Evolutionary conservation across 176 grass and related monocot genomes (phyloP).

Genomic region (Zoysia japonica): DNA sequence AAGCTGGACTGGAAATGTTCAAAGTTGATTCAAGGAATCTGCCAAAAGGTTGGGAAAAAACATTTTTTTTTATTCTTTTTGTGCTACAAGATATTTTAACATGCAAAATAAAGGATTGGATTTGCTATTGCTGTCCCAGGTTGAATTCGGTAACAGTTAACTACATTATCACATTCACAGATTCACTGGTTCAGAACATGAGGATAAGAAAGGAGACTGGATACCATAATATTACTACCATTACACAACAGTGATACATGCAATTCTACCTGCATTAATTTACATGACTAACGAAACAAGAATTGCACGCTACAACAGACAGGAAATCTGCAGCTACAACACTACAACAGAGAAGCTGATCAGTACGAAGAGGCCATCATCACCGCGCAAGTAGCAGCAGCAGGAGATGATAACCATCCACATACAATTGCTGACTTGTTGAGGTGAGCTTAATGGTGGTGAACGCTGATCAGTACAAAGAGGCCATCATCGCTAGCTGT

Average conservation of each 20-base stretch:
- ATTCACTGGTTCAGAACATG: neutral
- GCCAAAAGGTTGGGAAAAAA: neutral
- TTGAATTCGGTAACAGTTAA: neutral
- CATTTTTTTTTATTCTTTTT: neutral
- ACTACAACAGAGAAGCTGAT: neutral
- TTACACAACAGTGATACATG: neutral
- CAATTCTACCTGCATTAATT: neutral
- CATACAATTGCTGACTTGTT: neutral
- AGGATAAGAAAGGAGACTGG: neutral
- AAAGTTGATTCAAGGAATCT: neutral
- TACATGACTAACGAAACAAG: constrained; percentile 1
- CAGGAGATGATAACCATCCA: neutral
- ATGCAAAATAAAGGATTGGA: neutral
- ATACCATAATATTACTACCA: constrained; percentile 11
- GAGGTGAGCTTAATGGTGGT: constrained; percentile 8
- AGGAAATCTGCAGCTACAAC: neutral
- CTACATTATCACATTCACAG: neutral
- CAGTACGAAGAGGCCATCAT: neutral
- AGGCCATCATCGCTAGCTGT: too few relatives aligned
- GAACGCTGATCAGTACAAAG: neutral
- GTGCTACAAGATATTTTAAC: neutral
- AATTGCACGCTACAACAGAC: neutral
- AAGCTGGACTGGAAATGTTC: neutral
- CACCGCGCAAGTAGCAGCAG: neutral
- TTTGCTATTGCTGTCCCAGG: neutral